These are phyloP conservation scores for Pichia nanzhaoensis DNA, from an alignment of 805 yeast species.

Conservation along the genomic window DNA sequence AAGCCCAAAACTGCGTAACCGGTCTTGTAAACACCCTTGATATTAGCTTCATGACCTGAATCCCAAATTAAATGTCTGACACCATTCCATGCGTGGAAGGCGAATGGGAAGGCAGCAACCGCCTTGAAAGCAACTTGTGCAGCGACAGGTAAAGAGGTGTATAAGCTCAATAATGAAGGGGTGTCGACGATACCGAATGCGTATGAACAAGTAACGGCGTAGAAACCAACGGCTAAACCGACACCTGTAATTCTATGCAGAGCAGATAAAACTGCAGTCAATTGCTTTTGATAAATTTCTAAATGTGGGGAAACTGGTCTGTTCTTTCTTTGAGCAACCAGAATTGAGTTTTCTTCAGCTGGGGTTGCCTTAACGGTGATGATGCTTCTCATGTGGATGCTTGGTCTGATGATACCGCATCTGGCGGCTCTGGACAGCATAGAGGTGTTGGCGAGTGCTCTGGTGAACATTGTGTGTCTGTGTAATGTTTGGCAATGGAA, in stretches of 20 bases:
- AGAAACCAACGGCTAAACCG: conserved; percentile 70
- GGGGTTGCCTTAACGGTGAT: conserved; percentile 47
- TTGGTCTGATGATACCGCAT: conserved; percentile 17
- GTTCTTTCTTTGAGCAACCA: conserved; percentile 73
- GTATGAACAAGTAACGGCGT: conserved; percentile 67
- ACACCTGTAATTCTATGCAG: conserved; percentile 88
- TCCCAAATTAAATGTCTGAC: conserved; percentile 95
- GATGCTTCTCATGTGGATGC: conserved; percentile 24
- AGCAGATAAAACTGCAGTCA: conserved; percentile 75
- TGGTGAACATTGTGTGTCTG: conserved; percentile 12
- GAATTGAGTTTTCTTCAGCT: conserved; percentile 59
- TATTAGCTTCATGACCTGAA: conserved; percentile 66
- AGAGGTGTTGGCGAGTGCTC: conserved; percentile 13
- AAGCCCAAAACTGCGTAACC: conserved; percentile 79
- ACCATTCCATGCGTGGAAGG: conserved; percentile 82
- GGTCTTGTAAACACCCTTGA: conserved; percentile 87
- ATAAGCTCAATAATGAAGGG: conserved; percentile 43
- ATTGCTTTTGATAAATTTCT: conserved; percentile 83
- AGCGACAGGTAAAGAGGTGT: conserved; percentile 58
- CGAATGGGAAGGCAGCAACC: conserved; percentile 72
- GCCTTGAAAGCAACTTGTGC: conserved; percentile 62
- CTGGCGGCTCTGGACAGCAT: conserved; percentile 14
- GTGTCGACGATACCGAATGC: conserved; percentile 63
- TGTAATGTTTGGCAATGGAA: background rate
- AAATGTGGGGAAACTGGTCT: conserved; percentile 92